Percentiles rank a stretch among this genome's conserved stretches.
Evolutionary conservation across 1,284 basidiomycete species (phyloP).

Genomic region (Moesziomyces sp.): DNA sequence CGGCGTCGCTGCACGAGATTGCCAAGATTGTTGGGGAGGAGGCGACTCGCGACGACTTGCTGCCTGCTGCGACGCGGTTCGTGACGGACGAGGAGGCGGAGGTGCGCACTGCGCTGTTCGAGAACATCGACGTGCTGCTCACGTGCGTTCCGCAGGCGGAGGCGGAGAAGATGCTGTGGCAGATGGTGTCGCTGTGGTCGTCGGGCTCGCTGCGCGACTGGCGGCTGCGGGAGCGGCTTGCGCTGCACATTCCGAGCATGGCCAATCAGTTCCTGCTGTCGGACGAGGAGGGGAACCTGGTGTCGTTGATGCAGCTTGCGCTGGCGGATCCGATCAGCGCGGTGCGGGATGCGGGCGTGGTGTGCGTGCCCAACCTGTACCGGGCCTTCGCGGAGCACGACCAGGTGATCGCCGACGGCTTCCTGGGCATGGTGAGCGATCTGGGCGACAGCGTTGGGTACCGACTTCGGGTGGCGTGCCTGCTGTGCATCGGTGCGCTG

Average conservation of each 20-base stretch:
- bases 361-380: slow-evolving; percentile 70
- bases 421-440: slow-evolving; percentile 65
- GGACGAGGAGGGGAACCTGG: slow-evolving; percentile 65
- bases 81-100: slow-evolving; percentile 74
- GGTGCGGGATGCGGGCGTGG: slow-evolving; percentile 81
- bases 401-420: slow-evolving; percentile 58
- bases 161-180: slow-evolving; percentile 73
- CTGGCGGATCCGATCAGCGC: slow-evolving; percentile 83
- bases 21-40: slow-evolving; percentile 84
- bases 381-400: slow-evolving; percentile 54
- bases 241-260: slow-evolving; percentile 73
- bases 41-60: slow-evolving; percentile 77
- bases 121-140: slow-evolving; percentile 70
- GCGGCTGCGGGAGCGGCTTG: slow-evolving; percentile 81
- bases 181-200: slow-evolving; percentile 76
- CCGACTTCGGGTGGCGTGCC: slow-evolving; percentile 60
- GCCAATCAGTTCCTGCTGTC: slow-evolving; percentile 68
- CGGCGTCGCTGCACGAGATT: slow-evolving; percentile 88
- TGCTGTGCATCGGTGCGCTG: slow-evolving; percentile 55
- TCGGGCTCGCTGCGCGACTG: slow-evolving; percentile 77
- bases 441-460: slow-evolving; percentile 57
- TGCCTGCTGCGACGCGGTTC: slow-evolving; percentile 72
- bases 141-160: slow-evolving; percentile 72
- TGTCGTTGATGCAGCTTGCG: slow-evolving; percentile 74
- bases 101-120: slow-evolving; percentile 74